These are phyloP conservation scores for Calocybe indica DNA, from an alignment of 768 basidiomycete genomes.

Conservation along the genomic window DNA sequence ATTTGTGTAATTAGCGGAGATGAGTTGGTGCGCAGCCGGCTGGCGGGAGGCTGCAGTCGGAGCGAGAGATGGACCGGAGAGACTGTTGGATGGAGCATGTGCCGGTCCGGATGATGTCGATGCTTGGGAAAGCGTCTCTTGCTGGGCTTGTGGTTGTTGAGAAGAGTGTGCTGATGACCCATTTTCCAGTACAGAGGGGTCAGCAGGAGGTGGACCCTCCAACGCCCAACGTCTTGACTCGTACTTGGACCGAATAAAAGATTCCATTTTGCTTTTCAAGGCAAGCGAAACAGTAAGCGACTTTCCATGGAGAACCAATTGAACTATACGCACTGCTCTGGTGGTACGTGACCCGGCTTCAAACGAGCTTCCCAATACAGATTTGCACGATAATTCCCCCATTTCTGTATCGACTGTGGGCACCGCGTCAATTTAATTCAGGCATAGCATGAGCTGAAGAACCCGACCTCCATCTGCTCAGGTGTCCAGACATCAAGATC, in stretches of 20 bases:
- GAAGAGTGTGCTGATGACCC: slow-evolving; percentile 17
- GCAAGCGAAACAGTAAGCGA: not conserved
- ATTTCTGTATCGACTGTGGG: slow-evolving; percentile 73
- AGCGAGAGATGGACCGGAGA: slow-evolving; percentile 14
- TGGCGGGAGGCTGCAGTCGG: slow-evolving; percentile 32
- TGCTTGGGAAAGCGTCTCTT: slow-evolving; percentile 16
- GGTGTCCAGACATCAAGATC: slow-evolving; percentile 98
- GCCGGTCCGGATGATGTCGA: slow-evolving; percentile 18
- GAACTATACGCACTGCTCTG: slow-evolving; percentile 75
- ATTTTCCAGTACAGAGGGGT: slow-evolving; percentile 74
- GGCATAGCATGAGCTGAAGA: not conserved
- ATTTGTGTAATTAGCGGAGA: slow-evolving; percentile 35
- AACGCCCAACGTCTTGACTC: slow-evolving; percentile 90
- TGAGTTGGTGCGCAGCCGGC: slow-evolving; percentile 49
- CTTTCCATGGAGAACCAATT: not conserved
- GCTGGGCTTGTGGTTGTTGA: slow-evolving; percentile 20
- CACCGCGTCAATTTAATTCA: no score
- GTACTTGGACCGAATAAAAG: slow-evolving; percentile 95
- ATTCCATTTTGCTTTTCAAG: slow-evolving; percentile 84
- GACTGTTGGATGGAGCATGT: slow-evolving; percentile 21
- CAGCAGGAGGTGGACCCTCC: slow-evolving; percentile 78
- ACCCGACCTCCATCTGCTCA: slow-evolving; percentile 89
- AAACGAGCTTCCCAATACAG: slow-evolving; percentile 97
- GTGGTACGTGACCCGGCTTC: slow-evolving; percentile 84
- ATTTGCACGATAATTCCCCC: slow-evolving; percentile 93